Evolutionary conservation across 2,329 filamentous ascomycete genomes (phyloP).

Genomic region (Ascocoryne sarcoides): DNA sequence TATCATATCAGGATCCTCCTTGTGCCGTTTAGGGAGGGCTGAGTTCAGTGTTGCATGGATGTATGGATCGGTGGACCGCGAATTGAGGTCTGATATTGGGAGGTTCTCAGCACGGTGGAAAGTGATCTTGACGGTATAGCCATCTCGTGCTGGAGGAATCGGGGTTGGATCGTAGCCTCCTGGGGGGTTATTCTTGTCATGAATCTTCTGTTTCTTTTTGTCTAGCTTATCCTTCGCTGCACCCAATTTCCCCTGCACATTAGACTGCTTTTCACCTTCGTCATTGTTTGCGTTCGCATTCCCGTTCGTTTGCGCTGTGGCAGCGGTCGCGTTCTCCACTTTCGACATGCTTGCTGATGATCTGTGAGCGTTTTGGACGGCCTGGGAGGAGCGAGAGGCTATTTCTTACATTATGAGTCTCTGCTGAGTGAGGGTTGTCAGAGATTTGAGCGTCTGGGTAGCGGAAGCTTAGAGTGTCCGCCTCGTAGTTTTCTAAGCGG

Average conservation of each 20-base stretch:
- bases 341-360: constrained; percentile 5
- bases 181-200: constrained; percentile 24
- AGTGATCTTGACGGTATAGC: constrained; percentile 78
- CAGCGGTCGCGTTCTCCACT: constrained; percentile 9
- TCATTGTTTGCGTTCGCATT: constrained; percentile 5
- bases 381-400: too few species aligned
- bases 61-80: constrained; percentile 76
- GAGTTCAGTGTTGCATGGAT: constrained; percentile 64
- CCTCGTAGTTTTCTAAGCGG: too few species aligned
- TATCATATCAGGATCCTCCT: constrained; percentile 70
- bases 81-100: constrained; percentile 70
- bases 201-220: constrained; percentile 25
- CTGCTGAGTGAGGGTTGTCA: too few species aligned
- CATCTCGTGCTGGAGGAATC: constrained; percentile 62
- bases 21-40: constrained; percentile 64
- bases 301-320: constrained; percentile 5
- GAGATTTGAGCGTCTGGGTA: too few species aligned
- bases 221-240: constrained; percentile 25
- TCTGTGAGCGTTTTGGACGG: too few species aligned
- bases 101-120: constrained; percentile 76
- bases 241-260: constrained; percentile 10
- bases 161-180: constrained; percentile 78
- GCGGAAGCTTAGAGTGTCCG: too few species aligned
- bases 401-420: too few species aligned
- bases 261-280: constrained; percentile 12